These are phyloP conservation scores for Cercis canadensis DNA, from an alignment of 306 rosid genomes.

Conservation along the genomic window DNA sequence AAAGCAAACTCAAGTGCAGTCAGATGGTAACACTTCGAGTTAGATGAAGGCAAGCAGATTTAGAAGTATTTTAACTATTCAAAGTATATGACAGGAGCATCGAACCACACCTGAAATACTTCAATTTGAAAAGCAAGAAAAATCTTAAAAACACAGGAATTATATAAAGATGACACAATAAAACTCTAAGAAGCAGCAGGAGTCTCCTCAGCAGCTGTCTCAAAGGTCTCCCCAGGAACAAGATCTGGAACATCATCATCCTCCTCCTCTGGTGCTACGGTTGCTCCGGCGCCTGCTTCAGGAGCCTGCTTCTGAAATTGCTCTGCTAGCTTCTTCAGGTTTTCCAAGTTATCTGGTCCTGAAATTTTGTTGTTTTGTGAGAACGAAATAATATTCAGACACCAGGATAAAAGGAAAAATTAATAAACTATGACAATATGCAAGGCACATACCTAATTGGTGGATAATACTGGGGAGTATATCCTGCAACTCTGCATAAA, in stretches of 20 bases:
- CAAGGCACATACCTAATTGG: constrained; percentile 74
- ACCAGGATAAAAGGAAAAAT: neutral
- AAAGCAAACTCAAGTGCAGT: constrained; percentile 2
- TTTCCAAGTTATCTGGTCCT: constrained; percentile 96
- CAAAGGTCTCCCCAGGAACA: constrained; percentile 86
- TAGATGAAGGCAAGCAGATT: constrained; percentile 38
- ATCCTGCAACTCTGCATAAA: constrained; percentile 88
- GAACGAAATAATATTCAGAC: neutral
- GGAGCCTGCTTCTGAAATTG: constrained; percentile 90
- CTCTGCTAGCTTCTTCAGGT: constrained; percentile 86
- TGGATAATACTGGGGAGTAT: constrained; percentile 90
- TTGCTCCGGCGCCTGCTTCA: constrained; percentile 59
- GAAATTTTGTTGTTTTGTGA: constrained; percentile 23
- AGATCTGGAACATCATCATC: constrained; percentile 88
- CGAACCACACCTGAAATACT: constrained; percentile 49
- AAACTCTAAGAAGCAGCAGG: constrained; percentile 49
- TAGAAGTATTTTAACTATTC: constrained; percentile 38
- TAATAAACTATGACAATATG: neutral
- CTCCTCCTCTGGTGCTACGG: constrained; percentile 56
- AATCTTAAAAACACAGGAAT: constrained; percentile 36
- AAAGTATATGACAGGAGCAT: constrained; percentile 42
- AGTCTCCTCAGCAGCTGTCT: constrained; percentile 82
- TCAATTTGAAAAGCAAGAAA: constrained; percentile 22
- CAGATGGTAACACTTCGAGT: neutral
- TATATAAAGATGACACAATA: constrained; percentile 53